Conservation (phyloP, 371 early-diverging fungal species). For the Apophysomyces elegans region DNA sequence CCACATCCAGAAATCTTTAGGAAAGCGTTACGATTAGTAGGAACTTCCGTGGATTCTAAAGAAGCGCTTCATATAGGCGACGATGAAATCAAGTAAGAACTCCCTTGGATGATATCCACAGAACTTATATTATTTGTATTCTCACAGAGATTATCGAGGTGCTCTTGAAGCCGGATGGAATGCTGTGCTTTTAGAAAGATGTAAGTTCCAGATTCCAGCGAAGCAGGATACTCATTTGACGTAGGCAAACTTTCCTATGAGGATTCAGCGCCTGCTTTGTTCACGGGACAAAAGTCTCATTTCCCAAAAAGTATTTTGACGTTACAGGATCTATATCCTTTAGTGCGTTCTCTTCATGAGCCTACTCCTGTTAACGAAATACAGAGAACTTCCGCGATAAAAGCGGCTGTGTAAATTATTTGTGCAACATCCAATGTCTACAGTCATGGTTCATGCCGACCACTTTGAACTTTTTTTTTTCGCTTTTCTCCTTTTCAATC, state of each 20-base stretch:
- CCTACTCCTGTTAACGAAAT: not conserved
- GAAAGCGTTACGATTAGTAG: constrained; percentile 25
- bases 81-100: constrained; percentile 37
- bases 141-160: constrained; percentile 21
- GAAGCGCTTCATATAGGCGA: constrained; percentile 47
- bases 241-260: constrained; percentile 37
- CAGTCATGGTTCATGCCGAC: not conserved
- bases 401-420: not conserved
- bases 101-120: too few relatives aligned
- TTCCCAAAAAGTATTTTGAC: constrained; percentile 32
- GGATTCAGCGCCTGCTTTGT: constrained; percentile 27
- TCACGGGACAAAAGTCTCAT: constrained; percentile 7
- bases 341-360: constrained; percentile 12
- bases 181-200: constrained; percentile 39
- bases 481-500: too few relatives aligned
- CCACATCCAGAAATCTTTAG: constrained; percentile 25
- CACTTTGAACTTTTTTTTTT: not conserved
- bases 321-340: constrained; percentile 33
- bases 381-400: not conserved
- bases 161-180: constrained; percentile 46
- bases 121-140: not conserved
- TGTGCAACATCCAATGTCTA: not conserved
- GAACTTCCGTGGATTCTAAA: constrained; percentile 21
- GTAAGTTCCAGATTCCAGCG: constrained; percentile 15
- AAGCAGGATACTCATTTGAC: not conserved